Evolutionary conservation across 2,329 filamentous ascomycete species (phyloP).

Genomic region (Thelonectria blattea): DNA sequence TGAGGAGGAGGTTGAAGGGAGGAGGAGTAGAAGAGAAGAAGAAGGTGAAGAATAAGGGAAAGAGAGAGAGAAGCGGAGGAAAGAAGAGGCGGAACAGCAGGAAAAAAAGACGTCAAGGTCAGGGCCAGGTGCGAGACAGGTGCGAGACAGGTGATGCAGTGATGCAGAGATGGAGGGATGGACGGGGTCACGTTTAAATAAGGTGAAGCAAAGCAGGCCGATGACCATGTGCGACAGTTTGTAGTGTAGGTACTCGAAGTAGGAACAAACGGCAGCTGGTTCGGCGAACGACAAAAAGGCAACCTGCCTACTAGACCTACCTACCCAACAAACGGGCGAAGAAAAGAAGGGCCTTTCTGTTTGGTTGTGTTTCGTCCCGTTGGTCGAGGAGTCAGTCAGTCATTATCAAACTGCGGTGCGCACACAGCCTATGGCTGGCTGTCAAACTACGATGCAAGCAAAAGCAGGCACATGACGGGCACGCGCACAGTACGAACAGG

Average conservation of each 20-base stretch:
- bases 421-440: no score
- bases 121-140: background rate
- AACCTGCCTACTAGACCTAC: no score
- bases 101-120: background rate
- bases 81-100: background rate
- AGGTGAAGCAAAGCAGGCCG: background rate
- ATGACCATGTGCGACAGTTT: no score
- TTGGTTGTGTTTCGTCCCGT: background rate
- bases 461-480: background rate
- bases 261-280: no score
- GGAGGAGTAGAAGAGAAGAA: background rate
- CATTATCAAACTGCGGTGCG: background rate
- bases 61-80: background rate
- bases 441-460: background rate
- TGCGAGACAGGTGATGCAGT: background rate
- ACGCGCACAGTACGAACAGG: background rate
- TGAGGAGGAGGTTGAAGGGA: background rate
- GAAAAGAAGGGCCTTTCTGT: no score
- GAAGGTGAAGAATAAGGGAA: background rate
- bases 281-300: no score
- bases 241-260: no score
- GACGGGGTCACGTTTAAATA: slow-evolving; percentile 7
- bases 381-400: background rate
- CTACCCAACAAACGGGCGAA: no score
- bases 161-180: background rate